These are phyloP conservation scores for Colletotrichum brevisporum DNA, from an alignment of 2,329 filamentous ascomycete genomes.

Conservation along the genomic window DNA sequence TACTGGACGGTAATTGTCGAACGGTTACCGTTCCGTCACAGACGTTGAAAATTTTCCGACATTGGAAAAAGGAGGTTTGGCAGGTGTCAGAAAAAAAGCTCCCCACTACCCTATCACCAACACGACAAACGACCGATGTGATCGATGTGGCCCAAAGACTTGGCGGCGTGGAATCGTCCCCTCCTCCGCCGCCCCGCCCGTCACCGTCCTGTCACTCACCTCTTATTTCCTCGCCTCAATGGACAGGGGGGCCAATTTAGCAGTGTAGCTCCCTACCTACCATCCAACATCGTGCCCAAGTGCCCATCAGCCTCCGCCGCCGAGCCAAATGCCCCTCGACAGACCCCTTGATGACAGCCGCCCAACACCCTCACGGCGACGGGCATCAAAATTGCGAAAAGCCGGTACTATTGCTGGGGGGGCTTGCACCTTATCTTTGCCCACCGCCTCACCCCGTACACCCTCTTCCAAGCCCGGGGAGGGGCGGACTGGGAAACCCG, in stretches of 20 bases:
- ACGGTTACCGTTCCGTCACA: too few species aligned
- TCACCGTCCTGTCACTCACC: too few species aligned
- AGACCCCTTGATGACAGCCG: not conserved
- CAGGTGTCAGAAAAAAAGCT: not conserved
- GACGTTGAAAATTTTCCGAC: too few species aligned
- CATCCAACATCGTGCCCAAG: too few species aligned
- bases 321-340: not conserved
- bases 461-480: too few species aligned
- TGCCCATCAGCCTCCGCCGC: not conserved
- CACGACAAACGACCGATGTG: not conserved
- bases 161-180: conserved; percentile 12
- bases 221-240: too few species aligned
- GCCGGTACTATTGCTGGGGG: not conserved
- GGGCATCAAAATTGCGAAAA: not conserved
- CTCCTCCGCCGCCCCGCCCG: not conserved
- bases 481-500: not conserved
- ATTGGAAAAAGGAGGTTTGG: too few species aligned
- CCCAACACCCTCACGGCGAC: not conserved
- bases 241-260: too few species aligned
- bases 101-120: not conserved
- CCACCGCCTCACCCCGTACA: too few species aligned
- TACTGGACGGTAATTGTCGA: too few species aligned
- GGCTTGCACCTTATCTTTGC: too few species aligned
- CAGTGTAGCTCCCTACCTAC: too few species aligned
- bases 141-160: conserved; percentile 15